Evolutionary conservation across 2,329 filamentous ascomycete genomes (phyloP).

Genomic region (Tolypocladium pustulatum): DNA sequence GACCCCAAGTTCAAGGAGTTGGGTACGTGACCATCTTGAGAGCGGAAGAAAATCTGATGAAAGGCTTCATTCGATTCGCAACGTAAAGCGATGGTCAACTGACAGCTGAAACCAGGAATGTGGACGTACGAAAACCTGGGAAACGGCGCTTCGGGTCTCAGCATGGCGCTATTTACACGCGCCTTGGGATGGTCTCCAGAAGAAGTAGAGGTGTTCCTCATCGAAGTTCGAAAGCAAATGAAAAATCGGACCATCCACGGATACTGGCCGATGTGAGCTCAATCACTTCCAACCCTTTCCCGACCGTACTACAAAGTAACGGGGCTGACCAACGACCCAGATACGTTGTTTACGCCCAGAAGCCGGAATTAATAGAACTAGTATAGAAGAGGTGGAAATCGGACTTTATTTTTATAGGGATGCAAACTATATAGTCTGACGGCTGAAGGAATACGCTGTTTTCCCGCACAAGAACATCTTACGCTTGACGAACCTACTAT

Average conservation of each 20-base stretch:
- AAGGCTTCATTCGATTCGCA: neutral
- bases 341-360: conserved; percentile 5
- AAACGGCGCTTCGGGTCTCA: conserved; percentile 22
- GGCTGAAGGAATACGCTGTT: too few species aligned
- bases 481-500: too few species aligned
- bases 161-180: conserved; percentile 26
- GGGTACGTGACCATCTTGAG: conserved; percentile 19
- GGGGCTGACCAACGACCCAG: neutral
- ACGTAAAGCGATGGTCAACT: neutral
- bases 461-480: too few species aligned
- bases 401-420: too few species aligned
- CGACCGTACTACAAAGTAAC: neutral
- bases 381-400: too few species aligned
- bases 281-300: too few species aligned
- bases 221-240: conserved; percentile 22
- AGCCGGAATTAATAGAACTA: neutral
- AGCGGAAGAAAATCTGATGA: conserved; percentile 8
- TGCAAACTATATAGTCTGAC: too few species aligned
- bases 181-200: conserved; percentile 22
- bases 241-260: conserved; percentile 22
- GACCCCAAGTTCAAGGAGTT: conserved; percentile 40
- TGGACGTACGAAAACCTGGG: conserved; percentile 23
- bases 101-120: conserved; percentile 19
- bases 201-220: conserved; percentile 21
- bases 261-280: conserved; percentile 27